Evolutionary conservation across 352 stramenopile species (phyloP), one percentile per base, ranked within the genome.

Genomic region (Phytophthora sp.): DNA sequence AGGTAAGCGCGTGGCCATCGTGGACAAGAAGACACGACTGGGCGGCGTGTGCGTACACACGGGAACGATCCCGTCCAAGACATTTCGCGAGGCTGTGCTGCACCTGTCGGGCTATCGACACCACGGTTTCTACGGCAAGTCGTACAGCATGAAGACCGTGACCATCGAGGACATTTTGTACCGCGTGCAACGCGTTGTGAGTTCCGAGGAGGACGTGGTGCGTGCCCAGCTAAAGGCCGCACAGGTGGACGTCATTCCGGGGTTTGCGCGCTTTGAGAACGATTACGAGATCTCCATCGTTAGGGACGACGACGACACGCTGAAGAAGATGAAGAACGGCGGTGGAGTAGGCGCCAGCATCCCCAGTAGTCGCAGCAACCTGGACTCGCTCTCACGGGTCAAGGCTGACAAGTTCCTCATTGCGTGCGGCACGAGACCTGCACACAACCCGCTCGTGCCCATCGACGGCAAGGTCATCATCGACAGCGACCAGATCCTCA

Each of bases 21-120:
- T 95, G 38, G 87, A 95, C 83, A 91, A 89, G 67, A 71, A 73
- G 39, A 61, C 58, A 23, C 66, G 59, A 7, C 66, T 92, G 21
- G 87, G 87, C 46, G 87, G 87, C 56, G 87, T 95, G 29, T 95
- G 87, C 54, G 87, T 93, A 30, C 87, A 95, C 74, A 94, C 87
- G 31, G 87, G 87, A 52, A 95, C 87, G 1, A 94, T 95, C 71
- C 86, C 87, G 51, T 93, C 84, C 73, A 95, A 95, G 71, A 97
- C 90, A 7, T 97, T 97, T 71, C 88, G 90, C 20, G 90, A 97
- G 69, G 90, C 90, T 20, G 86, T 97, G 57, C 69, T 97, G 27
- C 89, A 97, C 55, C 77, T 97, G 24, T 95, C 89, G 7, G 90
- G 88, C n/a, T 96, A 93, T 69, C 80, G 90, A 31, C 90, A 97